Conservation (phyloP, 2,329 filamentous ascomycete genomes). For the Stagonosporopsis tanaceti region DNA sequence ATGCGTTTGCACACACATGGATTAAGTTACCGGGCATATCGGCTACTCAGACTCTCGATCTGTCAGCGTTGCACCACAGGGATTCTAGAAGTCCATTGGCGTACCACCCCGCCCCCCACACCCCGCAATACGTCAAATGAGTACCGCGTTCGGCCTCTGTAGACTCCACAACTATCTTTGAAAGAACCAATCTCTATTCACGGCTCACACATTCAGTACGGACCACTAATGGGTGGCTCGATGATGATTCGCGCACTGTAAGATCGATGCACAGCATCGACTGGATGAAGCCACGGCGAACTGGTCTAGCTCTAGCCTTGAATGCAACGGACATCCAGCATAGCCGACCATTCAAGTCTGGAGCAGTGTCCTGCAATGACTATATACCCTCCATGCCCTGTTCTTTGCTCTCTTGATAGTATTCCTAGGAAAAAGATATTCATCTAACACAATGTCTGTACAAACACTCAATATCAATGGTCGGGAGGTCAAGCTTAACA, state of each 20-base stretch:
- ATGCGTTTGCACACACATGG: neutral
- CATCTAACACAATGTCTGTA: constrained; percentile 4
- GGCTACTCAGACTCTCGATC: constrained; percentile 5
- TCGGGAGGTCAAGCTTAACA: constrained; percentile 24
- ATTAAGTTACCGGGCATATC: constrained; percentile 12
- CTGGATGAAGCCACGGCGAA: neutral
- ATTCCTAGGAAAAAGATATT: neutral
- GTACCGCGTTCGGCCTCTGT: constrained; percentile 11
- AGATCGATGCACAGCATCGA: neutral
- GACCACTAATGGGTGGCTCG: neutral
- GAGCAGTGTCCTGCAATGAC: neutral
- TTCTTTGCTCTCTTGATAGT: neutral
- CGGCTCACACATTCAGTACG: neutral
- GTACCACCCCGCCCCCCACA: neutral
- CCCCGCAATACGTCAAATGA: constrained; percentile 11
- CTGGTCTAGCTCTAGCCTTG: neutral
- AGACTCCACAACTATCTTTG: neutral
- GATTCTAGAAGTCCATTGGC: constrained; percentile 5
- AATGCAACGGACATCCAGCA: neutral
- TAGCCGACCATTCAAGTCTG: constrained; percentile 2
- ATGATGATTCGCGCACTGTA: neutral
- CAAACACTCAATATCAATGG: constrained; percentile 19
- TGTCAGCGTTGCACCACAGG: constrained; percentile 3
- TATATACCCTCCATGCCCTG: neutral
- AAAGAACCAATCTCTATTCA: neutral